Evolutionary conservation across 148 eudicot species (phyloP), one percentile per base, ranked within the genome.

Genomic region (Selenicereus undatus): DNA sequence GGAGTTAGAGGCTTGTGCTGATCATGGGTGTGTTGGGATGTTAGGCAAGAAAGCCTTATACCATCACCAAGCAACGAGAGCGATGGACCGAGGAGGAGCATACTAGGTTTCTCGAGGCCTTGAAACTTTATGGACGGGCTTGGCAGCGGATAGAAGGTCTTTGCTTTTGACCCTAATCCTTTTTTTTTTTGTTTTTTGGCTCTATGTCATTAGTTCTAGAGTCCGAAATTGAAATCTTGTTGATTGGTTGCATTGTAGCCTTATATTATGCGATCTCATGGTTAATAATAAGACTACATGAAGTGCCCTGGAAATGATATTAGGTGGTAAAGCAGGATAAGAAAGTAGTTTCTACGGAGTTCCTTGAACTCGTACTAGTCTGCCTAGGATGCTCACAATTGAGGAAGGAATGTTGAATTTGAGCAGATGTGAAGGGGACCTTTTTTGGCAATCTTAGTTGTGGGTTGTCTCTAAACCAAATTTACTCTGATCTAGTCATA

Each of bases 31-130:
- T 76, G 48, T 60, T 76, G 60, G 24, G 27, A 76, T 85, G 42
- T 65, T 89, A 97, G 99, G 86, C 91, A 50, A 89, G 99, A 81
- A 97, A 97, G 82, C 99, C 99, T 45, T 97, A 97, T 81, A 97
- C 98, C 21, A 97, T 97, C 68, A 97, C 98, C 4, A 97, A 97
- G 89, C 99, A 94, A 83, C 95, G 99, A 0, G 99, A 97, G 87
- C 86, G 98, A 89, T 97, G 99, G 99, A 90, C 98, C 13, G 97
- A 94, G 78, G 99, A 94, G 86, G 99, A 97, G 88, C 99, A 97
- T 83, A 92, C 88, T 81, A 90, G 88, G 90, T 97, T 97, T 79
- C 85, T 97, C 3, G 99, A 97, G 87, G 99, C 98, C 80, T 85
- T 97, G 87, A 97, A 97, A 84, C 94, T 97, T 73, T 85, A 97